These are phyloP conservation scores for Suhomyces bolitotheri DNA, from an alignment of 1,139 yeast species.

Conservation along the genomic window DNA sequence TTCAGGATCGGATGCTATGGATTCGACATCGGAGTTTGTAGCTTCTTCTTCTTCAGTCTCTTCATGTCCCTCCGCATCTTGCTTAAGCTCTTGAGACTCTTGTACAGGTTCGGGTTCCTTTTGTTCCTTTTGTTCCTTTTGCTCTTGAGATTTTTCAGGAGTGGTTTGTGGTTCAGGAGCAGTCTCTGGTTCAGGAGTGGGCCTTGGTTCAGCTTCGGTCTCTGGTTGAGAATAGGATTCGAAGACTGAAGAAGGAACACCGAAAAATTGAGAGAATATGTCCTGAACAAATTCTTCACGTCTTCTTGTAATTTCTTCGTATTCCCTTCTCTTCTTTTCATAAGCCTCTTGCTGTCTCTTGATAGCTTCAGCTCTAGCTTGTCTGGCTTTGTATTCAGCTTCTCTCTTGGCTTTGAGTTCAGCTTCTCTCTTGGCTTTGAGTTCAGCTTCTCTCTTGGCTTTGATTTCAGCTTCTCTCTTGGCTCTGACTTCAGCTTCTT, in stretches of 20 bases:
- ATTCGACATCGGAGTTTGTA: conserved; percentile 24
- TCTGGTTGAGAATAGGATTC: too few relatives aligned
- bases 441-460: conserved; percentile 8
- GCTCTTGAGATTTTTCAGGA: too few relatives aligned
- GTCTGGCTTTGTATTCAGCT: conserved; percentile 7
- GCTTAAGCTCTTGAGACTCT: too few relatives aligned
- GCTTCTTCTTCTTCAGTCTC: too few relatives aligned
- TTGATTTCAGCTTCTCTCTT: conserved; percentile 9
- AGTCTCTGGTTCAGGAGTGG: background rate
- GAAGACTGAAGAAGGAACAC: conserved; percentile 4
- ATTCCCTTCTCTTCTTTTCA: conserved; percentile 9
- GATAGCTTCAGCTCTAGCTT: conserved; percentile 4
- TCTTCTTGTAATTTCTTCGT: conserved; percentile 12
- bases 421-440: conserved; percentile 4
- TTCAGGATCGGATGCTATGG: conserved; percentile 26
- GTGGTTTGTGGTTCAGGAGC: conserved; percentile 2
- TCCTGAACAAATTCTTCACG: conserved; percentile 14
- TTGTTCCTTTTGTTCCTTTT: too few relatives aligned
- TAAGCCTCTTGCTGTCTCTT: conserved; percentile 1
- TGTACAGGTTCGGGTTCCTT: too few relatives aligned
- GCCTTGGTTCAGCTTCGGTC: background rate
- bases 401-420: conserved; percentile 9
- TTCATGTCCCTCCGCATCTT: too few relatives aligned
- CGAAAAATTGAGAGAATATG: conserved; percentile 9
- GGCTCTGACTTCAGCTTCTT: conserved; percentile 8